Evolutionary conservation across 352 stramenopile genomes (phyloP), one percentile per base, ranked within the genome.

Genomic region (Aphanomyces euteiches): DNA sequence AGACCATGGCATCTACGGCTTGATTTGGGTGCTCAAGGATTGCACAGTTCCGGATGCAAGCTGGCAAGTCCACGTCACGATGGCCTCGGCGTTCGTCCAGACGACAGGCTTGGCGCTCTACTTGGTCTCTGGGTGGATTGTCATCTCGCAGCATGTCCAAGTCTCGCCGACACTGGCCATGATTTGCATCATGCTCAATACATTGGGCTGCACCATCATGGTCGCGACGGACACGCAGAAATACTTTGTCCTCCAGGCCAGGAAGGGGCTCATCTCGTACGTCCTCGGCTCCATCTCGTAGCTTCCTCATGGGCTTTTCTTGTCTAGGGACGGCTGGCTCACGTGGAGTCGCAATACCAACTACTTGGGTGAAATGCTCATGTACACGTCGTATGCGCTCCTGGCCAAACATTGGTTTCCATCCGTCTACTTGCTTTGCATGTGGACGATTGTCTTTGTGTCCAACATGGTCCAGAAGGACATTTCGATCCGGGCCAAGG

Each of bases 261-360:
- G 38, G 15, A 21, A 54, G 15, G 64, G 64, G 4, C 39, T 70
- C 15, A 70, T 70, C 47, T 41, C 64, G 64, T 70, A 61, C 54
- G 54, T 61, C 15, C 28, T 28, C 28, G 28, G 28, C 28, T 28
- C 28, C 28, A 28, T 28, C 28, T 28, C 28, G n/a, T 28, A 28
- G 8, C 8, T 19, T n/a, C 37, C 37, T n/a, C 28, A 19, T 19
- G 28, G 28, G 28, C 28, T 28, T 28, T 2, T 50, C 0, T 12
- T 63, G 3, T 50, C 28, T 45, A 69, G 57, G 6, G 67, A 73
- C 54, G 67, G 67, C 4, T 73, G 67, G 67, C 13, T 73, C 17
- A 73, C 56, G 34, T 69, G 57, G 67, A 69, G 67, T 36, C 67
- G 67, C 48, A 73, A 73, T 37, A 73, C 67, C 17, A 73, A 73